Percentiles rank a stretch among this genome's conserved stretches.
Evolutionary conservation across 768 basidiomycete species (phyloP).

Genomic region (Suillus subalutaceus): DNA sequence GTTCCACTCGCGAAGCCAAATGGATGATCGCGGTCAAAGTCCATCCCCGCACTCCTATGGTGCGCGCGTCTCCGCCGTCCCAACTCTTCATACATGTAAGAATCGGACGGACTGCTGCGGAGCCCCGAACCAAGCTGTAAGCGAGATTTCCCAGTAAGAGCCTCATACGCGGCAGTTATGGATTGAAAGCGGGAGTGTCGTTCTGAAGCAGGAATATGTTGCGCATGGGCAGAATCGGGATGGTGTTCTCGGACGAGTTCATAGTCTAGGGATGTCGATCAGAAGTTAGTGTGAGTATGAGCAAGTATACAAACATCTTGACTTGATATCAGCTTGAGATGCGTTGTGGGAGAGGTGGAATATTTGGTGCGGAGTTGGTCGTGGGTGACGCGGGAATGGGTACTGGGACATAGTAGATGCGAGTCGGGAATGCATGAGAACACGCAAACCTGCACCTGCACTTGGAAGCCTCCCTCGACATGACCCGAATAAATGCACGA

Average conservation of each 20-base stretch:
- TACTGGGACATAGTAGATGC: conserved; percentile 26
- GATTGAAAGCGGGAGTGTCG: conserved; percentile 66
- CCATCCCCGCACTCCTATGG: conserved; percentile 14
- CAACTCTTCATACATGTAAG: conserved; percentile 56
- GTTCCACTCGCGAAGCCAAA: conserved; percentile 17
- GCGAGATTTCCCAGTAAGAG: conserved; percentile 43
- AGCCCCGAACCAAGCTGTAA: conserved; percentile 13
- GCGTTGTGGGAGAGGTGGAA: conserved; percentile 65
- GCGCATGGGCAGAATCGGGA: conserved; percentile 60
- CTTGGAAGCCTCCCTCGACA: not conserved
- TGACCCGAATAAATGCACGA: too few relatives aligned
- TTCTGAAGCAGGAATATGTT: conserved; percentile 41
- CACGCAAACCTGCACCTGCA: not conserved
- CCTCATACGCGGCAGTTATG: conserved; percentile 66
- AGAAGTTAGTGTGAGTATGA: conserved; percentile 3
- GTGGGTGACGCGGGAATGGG: conserved; percentile 55
- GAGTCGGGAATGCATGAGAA: conserved; percentile 1
- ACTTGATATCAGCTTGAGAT: conserved; percentile 63
- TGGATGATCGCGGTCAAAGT: conserved; percentile 34
- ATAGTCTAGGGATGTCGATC: conserved; percentile 50
- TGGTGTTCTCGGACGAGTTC: conserved; percentile 75
- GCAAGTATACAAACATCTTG: conserved; percentile 54
- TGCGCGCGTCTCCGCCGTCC: conserved; percentile 48
- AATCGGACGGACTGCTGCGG: conserved; percentile 15
- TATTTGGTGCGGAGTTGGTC: conserved; percentile 71